Base-by-base conservation (phyloP, 495 filamentous ascomycete genomes). In the Penicillium chermesinum region DNA sequence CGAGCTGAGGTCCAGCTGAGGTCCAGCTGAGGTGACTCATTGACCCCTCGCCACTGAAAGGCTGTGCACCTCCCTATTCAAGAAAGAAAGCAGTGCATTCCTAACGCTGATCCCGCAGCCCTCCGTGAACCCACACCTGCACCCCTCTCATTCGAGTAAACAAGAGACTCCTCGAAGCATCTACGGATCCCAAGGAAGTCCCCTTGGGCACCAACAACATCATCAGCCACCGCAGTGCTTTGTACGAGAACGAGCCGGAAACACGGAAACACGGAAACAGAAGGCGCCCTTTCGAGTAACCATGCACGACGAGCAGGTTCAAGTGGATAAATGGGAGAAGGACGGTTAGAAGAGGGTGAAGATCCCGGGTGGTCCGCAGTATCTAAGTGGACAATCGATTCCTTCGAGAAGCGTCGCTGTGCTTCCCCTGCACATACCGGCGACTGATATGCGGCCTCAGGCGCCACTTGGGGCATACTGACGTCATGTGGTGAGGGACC, bases 111-210 rank as follows among this genome's bases (percentile, higher is more conserved):
- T 30, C 25, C 25, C 25, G 4, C 10, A 5, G 25, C 4, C 25
- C 25, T 30, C 25, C 25, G 25, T 10, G 25, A 30, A 10, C 25
- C 25, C 25, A 30, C 25, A 30, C 44, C 12, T 15, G 9, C 9
- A 40, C 9, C 17, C 20, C 32, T 1, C n/a, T 15, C 18, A 25
- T n/a, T 10, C 19, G 6, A 20, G 27, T 17, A 27, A 30, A 39
- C n/a, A 46, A 39, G 5, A 10, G 18, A 48, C 25, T 30, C 25
- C 25, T 30, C 25, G 25, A 30, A 35, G 14, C 47, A 17, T n/a
- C 38, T 38, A 22, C 34, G 21, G 38, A 19, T 48, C 38, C 38
- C 43, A 41, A 32, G 17, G n/a, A n/a, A n/a, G n/a, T n/a, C n/a
- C 25, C 4, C 25, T 30, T 30, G 25, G 25, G 25, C 25, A 30